Evolutionary conservation across 2,329 filamentous ascomycete genomes (phyloP), one percentile per base, ranked within the genome.

Genomic region (Clonostachys rosea): DNA sequence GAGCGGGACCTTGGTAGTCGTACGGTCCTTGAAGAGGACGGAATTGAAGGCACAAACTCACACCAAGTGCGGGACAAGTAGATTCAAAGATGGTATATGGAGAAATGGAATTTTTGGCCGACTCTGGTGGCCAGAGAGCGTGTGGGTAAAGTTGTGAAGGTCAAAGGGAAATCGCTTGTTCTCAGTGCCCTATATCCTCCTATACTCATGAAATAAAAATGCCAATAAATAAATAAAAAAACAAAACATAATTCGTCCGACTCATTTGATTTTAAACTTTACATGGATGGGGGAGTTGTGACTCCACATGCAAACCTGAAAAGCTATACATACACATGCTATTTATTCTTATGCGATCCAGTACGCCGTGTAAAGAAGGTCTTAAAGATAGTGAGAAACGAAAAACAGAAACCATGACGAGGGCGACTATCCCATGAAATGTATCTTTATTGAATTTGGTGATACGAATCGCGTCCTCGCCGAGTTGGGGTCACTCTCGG

Each of bases 401-500:
- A 30, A 30, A 30, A 24, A 30, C 16, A 30, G 24, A 30, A 30
- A 30, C 24, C 24, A n/a, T 47, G 13, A 14, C 41, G 35, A 16
- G n/a, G 17, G 18, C n/a, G 20, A 45, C 24, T 13, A 34, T 30
- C 24, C 24, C 24, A 10, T 30, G 24, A 30, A 30, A 9, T 30
- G 24, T 3, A 30, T 30, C 24, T 30, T 50, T 50, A 81, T 50
- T 74, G 70, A 51, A 83, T 77, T 53, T 76, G 76, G 54, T 83
- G 57, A 53, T 78, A 84, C 49, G 89, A 58, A 59, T 88, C 83
- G 24, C 84, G 79, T 0, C 86, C 85, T 43, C 81, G 73, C 50
- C 83, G 69, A 48, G 81, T 83, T 4, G 86, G 86, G 42, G 85
- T 89, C 55, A 89, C 57, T 53, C 75, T 77, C 4, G 84, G 84